Base-by-base conservation (phyloP, 192 early-diverging fungal species). In the Backusella psychrophila region DNA sequence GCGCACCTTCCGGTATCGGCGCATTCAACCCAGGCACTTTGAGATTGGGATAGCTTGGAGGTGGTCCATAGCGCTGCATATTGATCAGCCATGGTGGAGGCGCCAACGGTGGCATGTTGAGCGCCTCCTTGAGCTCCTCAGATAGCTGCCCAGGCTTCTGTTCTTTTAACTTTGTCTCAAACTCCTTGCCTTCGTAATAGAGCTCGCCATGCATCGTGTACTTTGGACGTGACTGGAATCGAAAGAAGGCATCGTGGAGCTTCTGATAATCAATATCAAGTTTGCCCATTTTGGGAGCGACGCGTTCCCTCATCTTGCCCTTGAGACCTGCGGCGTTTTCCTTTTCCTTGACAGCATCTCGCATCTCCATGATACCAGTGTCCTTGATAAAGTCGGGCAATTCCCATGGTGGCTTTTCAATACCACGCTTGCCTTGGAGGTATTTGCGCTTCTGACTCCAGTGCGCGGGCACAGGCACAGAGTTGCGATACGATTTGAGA, bases 381-480 rank as follows among this genome's bases (percentile, higher is more conserved):
- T 92, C 94, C 83, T 96, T 95, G 80, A 99, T 98, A 81, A 97
- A 99, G 39, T 98, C 97, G 29, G 96, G 96, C 52, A 99, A 76
- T 39, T 98, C 95, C 77, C 96, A 99, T 3, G 97, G 94, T 34
- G 93, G 86, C 76, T 99, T 99, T 71, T 98, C 98, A 66, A 95
- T 94, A 71, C 96, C 98, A 41, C 97, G 92, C 80, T 99, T 99
- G 65, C 93, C 94, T 84, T 98, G 96, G 56, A 99, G 82, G 72
- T 98, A 99, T 81, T 98, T 98, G 73, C 97, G 89, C 85, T 97
- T 98, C 77, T 97, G 96, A 44, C 87, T 89, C 98, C 98, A 99
- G 82, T 99, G 98, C 15, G 86, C 78, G 1, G 98, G 98, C 4
- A 99, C 94, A 17, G 98, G 97, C 0, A 99, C 97, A 0, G 96